Conservation (phyloP, 2,329 filamentous ascomycete genomes). For the Magnaporthiopsis rhizophila region DNA sequence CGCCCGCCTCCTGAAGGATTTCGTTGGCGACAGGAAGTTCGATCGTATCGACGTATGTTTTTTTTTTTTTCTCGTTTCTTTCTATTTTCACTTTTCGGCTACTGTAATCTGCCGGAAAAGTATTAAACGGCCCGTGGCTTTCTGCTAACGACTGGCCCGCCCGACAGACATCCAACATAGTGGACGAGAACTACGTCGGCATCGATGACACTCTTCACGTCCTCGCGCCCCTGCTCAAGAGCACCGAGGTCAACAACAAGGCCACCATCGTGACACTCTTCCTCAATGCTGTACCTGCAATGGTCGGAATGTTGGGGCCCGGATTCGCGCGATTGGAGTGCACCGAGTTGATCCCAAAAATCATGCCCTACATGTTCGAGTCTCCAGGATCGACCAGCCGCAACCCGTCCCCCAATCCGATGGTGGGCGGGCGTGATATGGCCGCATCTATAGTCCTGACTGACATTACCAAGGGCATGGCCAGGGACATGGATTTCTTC, state of each 20-base stretch:
- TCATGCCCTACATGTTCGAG: too few species aligned
- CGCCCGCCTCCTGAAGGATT: background rate
- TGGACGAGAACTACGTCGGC: background rate
- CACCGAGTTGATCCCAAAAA: too few species aligned
- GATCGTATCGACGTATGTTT: slow-evolving; percentile 5
- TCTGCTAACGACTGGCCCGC: too few species aligned
- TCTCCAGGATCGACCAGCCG: too few species aligned
- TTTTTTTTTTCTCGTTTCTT: background rate
- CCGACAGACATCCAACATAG: background rate
- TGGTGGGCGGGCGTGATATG: too few species aligned
- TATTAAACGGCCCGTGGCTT: too few species aligned
- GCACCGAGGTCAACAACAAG: background rate
- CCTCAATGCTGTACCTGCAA: background rate
- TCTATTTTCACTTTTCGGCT: too few species aligned
- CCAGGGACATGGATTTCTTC: too few species aligned
- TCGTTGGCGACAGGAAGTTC: background rate
- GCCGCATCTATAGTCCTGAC: too few species aligned
- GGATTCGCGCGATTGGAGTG: too few species aligned
- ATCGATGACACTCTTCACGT: background rate
- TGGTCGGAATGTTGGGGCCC: too few species aligned
- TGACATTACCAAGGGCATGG: background rate
- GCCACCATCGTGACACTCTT: background rate
- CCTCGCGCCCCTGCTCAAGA: background rate
- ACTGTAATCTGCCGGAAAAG: background rate
- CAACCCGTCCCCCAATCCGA: too few species aligned